Evolutionary conservation across 116 monocot species (phyloP).

Genomic region (Papilionanthe hybrid): DNA sequence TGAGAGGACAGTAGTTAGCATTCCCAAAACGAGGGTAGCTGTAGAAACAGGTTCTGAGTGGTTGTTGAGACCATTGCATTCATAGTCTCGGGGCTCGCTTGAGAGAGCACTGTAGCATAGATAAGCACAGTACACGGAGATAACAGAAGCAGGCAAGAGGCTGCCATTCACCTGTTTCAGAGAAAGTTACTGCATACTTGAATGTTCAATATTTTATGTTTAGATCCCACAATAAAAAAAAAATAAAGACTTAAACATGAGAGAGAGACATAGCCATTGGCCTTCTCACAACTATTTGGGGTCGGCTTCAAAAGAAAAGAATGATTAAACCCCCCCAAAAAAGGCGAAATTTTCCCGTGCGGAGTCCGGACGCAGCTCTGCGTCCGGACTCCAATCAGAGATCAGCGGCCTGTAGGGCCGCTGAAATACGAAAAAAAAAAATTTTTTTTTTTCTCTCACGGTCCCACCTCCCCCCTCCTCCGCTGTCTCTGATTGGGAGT

Average conservation of each 20-base stretch:
- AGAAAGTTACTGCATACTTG: background rate
- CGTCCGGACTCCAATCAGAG: too few relatives aligned
- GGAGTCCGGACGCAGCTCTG: too few relatives aligned
- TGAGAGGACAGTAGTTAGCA: conserved; percentile 87
- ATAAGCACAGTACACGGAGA: conserved; percentile 80
- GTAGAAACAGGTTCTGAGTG: conserved; percentile 70
- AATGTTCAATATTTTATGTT: background rate
- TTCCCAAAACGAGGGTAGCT: conserved; percentile 66
- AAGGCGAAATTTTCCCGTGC: too few relatives aligned
- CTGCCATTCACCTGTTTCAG: conserved; percentile 76
- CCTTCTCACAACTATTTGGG: background rate
- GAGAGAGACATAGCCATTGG: background rate
- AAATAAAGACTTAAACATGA: background rate
- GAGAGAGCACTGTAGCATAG: conserved; percentile 87
- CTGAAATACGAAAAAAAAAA: too few relatives aligned
- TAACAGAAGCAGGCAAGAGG: conserved; percentile 83
- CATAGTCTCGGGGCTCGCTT: conserved; percentile 83
- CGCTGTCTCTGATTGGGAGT: too few relatives aligned
- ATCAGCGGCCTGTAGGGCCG: too few relatives aligned
- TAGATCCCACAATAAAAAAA: background rate
- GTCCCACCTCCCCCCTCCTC: too few relatives aligned
- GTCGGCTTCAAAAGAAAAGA: background rate
- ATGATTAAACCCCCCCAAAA: background rate
- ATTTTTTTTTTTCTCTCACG: too few relatives aligned
- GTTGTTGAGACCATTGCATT: conserved; percentile 78